Evolutionary conservation across 257 asterid species (phyloP).

Genomic region (Anisodus acutangulus): DNA sequence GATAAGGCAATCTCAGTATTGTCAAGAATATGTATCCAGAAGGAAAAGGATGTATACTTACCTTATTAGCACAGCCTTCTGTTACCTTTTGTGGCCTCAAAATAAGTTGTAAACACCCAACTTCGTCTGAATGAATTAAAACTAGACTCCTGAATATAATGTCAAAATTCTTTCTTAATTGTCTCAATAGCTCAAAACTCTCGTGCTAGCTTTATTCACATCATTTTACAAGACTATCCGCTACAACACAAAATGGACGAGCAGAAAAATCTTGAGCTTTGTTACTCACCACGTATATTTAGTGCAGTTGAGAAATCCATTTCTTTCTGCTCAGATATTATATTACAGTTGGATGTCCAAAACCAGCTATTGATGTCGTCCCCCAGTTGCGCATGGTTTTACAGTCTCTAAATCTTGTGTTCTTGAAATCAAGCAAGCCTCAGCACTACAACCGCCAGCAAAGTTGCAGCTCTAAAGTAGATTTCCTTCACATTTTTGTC

Average conservation of each 20-base stretch:
- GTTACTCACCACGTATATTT: neutral
- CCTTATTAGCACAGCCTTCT: neutral
- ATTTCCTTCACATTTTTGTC: constrained; percentile 67
- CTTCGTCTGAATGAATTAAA: neutral
- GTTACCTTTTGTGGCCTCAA: neutral
- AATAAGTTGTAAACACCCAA: neutral
- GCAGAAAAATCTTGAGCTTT: neutral
- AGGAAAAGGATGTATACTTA: neutral
- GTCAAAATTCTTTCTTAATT: constrained; percentile 15
- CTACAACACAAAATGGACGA: neutral
- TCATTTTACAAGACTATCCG: constrained; percentile 11
- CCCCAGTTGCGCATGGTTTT: neutral
- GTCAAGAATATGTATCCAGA: neutral
- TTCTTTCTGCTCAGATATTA: constrained; percentile 8
- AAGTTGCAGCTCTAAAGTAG: constrained; percentile 60
- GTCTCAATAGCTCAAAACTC: constrained; percentile 8
- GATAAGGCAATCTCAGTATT: neutral
- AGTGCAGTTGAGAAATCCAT: neutral
- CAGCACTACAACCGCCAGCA: constrained; percentile 66
- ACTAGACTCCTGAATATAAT: neutral
- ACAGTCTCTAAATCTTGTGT: neutral
- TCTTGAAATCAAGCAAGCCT: constrained; percentile 54
- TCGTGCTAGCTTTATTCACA: neutral
- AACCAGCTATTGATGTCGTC: neutral
- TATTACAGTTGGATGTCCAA: constrained; percentile 14